Percentiles rank a stretch among this genome's conserved stretches.
Evolutionary conservation across 805 yeast species (phyloP).

Genomic region (Hanseniaspora clermontiae): DNA sequence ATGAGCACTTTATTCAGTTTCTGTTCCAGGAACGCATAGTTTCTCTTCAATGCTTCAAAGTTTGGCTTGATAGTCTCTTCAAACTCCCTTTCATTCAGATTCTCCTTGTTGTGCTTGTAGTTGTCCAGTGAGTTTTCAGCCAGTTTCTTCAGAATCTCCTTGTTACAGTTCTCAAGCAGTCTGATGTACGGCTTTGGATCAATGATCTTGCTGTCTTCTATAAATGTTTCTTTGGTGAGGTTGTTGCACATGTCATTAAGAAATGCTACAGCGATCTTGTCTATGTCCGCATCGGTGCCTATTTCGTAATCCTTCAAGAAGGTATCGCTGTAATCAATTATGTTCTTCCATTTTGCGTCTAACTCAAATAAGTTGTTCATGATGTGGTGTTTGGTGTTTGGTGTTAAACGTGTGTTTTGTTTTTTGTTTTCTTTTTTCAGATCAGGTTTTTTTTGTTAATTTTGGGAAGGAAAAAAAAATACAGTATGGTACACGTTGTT

Average conservation of each 20-base stretch:
- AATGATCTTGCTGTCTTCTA: slow-evolving; percentile 24
- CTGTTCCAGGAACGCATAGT: slow-evolving; percentile 39
- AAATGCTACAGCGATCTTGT: background rate
- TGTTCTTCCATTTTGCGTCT: slow-evolving; percentile 47
- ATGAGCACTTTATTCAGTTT: slow-evolving; percentile 29
- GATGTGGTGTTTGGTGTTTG: slow-evolving; percentile 16
- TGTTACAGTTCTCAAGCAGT: slow-evolving; percentile 75
- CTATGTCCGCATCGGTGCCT: slow-evolving; percentile 45
- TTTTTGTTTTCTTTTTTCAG: background rate
- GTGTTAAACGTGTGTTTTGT: background rate
- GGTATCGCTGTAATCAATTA: slow-evolving; percentile 30
- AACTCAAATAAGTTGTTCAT: slow-evolving; percentile 41
- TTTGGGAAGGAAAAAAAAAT: too few species aligned
- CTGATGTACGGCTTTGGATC: slow-evolving; percentile 93
- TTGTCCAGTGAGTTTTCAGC: slow-evolving; percentile 19
- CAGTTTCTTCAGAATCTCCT: slow-evolving; percentile 46
- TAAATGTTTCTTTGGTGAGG: background rate
- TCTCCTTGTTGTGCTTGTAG: slow-evolving; percentile 2
- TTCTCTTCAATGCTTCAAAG: slow-evolving; percentile 34
- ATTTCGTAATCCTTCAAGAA: slow-evolving; percentile 65
- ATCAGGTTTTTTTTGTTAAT: too few species aligned
- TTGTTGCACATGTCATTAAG: slow-evolving; percentile 10
- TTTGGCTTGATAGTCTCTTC: slow-evolving; percentile 32
- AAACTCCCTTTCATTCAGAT: background rate
- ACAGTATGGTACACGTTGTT: too few species aligned